phyloP scores from a whole-genome alignment of 257 asterid species.

The Gynochthodes officinalis region DNA sequence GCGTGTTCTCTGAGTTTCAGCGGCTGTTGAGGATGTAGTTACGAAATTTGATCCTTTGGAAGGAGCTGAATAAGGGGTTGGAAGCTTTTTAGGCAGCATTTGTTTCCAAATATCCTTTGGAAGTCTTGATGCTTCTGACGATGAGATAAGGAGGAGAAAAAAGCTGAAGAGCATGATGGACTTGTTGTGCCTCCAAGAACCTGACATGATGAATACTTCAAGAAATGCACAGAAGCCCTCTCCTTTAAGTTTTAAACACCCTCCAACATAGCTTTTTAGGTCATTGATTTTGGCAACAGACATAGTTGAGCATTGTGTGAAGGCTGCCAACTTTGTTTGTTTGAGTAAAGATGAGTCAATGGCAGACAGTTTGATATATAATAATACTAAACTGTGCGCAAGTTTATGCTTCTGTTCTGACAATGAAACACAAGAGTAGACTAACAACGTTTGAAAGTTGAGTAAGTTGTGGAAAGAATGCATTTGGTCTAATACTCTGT shows the following conservation, averaged over 20 bases:
- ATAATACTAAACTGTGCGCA: constrained; percentile 36
- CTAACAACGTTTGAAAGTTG: constrained; percentile 22
- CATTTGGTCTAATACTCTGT: constrained; percentile 17
- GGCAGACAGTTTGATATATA: constrained; percentile 62
- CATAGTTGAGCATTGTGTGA: constrained; percentile 50
- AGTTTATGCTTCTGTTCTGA: constrained; percentile 34
- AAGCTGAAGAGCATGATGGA: constrained; percentile 36
- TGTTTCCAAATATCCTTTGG: constrained; percentile 68
- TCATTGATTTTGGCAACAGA: constrained; percentile 36
- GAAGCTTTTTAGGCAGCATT: constrained; percentile 89
- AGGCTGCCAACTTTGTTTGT: constrained; percentile 65
- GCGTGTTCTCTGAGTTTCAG: constrained; percentile 35
- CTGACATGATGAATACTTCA: constrained; percentile 41
- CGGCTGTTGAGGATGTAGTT: constrained; percentile 27
- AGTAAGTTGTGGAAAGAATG: constrained; percentile 27
- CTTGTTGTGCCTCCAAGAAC: constrained; percentile 40
- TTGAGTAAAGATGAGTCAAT: constrained; percentile 60
- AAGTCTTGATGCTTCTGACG: constrained; percentile 68
- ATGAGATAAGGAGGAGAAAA: constrained; percentile 14
- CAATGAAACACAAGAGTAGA: constrained; percentile 27
- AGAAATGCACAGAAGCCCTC: constrained; percentile 14
- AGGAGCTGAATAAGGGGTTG: constrained; percentile 76
- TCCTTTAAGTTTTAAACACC: constrained; percentile 22
- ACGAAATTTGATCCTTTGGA: constrained; percentile 74
- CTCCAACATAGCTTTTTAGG: constrained; percentile 33